These are phyloP conservation scores for Citrus cavaleriei DNA, from an alignment of 345 rosid species.

Conservation along the genomic window DNA sequence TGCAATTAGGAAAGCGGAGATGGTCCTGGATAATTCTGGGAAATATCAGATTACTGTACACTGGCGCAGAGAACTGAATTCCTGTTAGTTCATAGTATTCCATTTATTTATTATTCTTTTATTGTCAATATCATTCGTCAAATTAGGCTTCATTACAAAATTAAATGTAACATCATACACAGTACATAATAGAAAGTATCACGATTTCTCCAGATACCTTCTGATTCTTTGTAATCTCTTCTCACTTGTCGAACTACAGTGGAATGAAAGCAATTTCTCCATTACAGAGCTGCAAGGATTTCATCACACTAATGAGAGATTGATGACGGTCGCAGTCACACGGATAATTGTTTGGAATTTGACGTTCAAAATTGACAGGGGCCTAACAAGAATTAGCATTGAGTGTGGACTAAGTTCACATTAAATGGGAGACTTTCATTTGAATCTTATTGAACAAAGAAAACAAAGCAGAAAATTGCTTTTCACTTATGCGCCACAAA, in stretches of 20 bases:
- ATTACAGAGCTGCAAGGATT: neutral
- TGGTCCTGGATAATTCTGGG: constrained; percentile 15
- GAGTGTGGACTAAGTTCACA: neutral
- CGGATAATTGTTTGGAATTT: neutral
- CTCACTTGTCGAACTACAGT: neutral
- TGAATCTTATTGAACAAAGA: neutral
- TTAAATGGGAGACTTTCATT: neutral
- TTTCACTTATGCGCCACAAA: neutral
- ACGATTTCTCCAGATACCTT: neutral
- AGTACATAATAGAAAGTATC: neutral
- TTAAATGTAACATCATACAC: constrained; percentile 11
- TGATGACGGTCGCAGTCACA: neutral
- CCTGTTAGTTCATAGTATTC: constrained; percentile 10
- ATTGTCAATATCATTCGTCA: constrained; percentile 5
- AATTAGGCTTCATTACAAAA: constrained; percentile 1
- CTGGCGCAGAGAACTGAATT: neutral
- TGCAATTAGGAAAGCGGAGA: constrained; percentile 12
- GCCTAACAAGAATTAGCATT: neutral
- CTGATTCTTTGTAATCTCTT: neutral
- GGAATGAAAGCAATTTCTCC: neutral
- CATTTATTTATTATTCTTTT: constrained; percentile 32
- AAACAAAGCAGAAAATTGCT: neutral
- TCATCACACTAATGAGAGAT: neutral
- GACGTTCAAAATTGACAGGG: neutral
- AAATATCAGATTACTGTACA: constrained; percentile 20